phyloP scores from a whole-genome alignment of 352 stramenopile species.

The Pythium utonaiense region DNA sequence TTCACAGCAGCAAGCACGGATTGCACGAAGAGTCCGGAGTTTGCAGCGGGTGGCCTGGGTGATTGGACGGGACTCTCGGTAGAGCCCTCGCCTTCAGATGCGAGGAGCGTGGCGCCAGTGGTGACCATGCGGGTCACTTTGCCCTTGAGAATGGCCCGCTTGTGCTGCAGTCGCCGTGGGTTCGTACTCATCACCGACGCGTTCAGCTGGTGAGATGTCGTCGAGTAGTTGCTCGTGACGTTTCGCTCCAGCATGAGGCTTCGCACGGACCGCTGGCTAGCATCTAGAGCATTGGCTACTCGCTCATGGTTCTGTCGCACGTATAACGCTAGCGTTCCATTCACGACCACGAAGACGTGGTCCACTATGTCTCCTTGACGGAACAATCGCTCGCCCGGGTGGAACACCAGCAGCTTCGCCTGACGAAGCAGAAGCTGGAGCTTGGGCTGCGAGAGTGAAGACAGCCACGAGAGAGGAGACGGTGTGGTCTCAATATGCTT shows the following conservation, averaged over 20 bases:
- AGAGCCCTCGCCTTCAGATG: neutral
- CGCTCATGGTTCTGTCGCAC: slow-evolving; percentile 40
- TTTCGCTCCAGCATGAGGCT: slow-evolving; percentile 52
- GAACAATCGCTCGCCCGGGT: slow-evolving; percentile 41
- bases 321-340: slow-evolving; percentile 37
- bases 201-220: slow-evolving; percentile 51
- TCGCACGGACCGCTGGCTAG: slow-evolving; percentile 50
- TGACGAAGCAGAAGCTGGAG: slow-evolving; percentile 35
- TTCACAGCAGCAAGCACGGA: slow-evolving; percentile 52
- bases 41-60: neutral
- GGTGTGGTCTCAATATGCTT: slow-evolving; percentile 24
- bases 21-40: slow-evolving; percentile 34
- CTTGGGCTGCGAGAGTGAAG: slow-evolving; percentile 24
- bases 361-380: slow-evolving; percentile 35
- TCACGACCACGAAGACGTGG: slow-evolving; percentile 48
- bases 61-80: neutral
- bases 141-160: slow-evolving; percentile 21
- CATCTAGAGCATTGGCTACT: slow-evolving; percentile 32
- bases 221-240: slow-evolving; percentile 69
- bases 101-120: neutral
- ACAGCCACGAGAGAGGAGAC: slow-evolving; percentile 30
- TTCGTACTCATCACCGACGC: slow-evolving; percentile 18
- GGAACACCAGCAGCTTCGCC: slow-evolving; percentile 27
- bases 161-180: slow-evolving; percentile 14
- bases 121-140: slow-evolving; percentile 17